These are phyloP conservation scores for Aspergillus sp. DNA, from an alignment of 2,329 filamentous ascomycete species.

Conservation along the genomic window DNA sequence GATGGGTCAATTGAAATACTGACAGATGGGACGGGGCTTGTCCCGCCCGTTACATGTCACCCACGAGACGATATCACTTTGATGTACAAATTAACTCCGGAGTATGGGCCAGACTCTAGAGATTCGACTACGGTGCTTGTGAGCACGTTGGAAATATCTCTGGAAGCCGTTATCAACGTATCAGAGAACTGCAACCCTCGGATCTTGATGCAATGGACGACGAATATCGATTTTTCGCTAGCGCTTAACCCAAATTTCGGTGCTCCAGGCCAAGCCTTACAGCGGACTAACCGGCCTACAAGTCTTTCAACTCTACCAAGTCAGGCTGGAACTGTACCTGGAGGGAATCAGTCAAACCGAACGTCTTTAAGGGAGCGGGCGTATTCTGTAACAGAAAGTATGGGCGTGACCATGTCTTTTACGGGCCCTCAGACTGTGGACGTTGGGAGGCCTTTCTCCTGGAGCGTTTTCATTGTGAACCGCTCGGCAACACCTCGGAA, in stretches of 20 bases:
- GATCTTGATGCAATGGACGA: constrained; percentile 51
- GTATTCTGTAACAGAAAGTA: constrained; percentile 36
- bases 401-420: constrained; percentile 57
- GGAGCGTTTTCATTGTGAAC: constrained; percentile 61
- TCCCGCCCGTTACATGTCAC: constrained; percentile 43
- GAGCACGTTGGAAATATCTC: constrained; percentile 47
- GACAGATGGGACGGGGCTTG: constrained; percentile 35
- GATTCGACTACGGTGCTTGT: constrained; percentile 39
- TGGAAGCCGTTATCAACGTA: constrained; percentile 44
- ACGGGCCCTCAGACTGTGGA: constrained; percentile 51
- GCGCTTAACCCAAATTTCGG: constrained; percentile 49
- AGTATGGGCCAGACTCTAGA: constrained; percentile 36
- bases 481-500: constrained; percentile 54
- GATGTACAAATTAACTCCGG: constrained; percentile 53
- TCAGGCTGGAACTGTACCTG: constrained; percentile 18
- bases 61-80: constrained; percentile 59
- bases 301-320: constrained; percentile 40
- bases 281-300: constrained; percentile 46
- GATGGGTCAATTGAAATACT: constrained; percentile 50
- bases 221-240: constrained; percentile 50
- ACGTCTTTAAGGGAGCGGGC: constrained; percentile 38
- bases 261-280: constrained; percentile 46
- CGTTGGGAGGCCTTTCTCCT: constrained; percentile 55
- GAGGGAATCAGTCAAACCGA: constrained; percentile 25
- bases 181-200: constrained; percentile 43